Percentiles rank a stretch among this genome's conserved stretches.
phyloP scores from a whole-genome alignment of 164 flowering plant species.

The Nymphaea colorata region DNA sequence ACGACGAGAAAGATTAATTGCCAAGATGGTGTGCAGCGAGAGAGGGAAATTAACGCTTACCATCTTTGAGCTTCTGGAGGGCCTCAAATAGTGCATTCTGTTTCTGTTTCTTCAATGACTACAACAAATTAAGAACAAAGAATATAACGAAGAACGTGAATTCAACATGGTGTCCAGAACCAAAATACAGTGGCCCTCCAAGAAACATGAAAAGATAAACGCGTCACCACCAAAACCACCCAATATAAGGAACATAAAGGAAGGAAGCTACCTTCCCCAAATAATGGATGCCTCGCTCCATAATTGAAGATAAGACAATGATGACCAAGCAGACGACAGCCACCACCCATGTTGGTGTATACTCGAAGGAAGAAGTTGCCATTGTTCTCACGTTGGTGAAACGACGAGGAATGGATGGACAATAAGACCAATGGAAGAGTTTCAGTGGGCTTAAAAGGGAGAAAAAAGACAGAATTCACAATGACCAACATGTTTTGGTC shows the following conservation, averaged over 20 bases:
- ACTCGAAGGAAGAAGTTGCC: slow-evolving; percentile 39
- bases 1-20: neutral
- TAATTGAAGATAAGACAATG: slow-evolving; percentile 53
- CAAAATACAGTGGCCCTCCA: too few relatives aligned
- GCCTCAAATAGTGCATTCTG: slow-evolving; percentile 51
- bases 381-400: neutral
- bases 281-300: slow-evolving; percentile 56
- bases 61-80: slow-evolving; percentile 56
- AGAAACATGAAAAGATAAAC: neutral
- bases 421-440: too few relatives aligned
- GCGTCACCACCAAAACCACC: too few relatives aligned
- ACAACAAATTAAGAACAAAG: neutral
- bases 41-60: slow-evolving; percentile 8
- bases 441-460: neutral
- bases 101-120: slow-evolving; percentile 18
- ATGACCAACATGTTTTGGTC: neutral
- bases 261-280: slow-evolving; percentile 30
- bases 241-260: neutral
- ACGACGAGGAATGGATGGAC: neutral
- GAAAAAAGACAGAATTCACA: neutral
- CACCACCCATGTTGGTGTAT: slow-evolving; percentile 85
- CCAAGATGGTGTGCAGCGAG: neutral
- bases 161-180: neutral
- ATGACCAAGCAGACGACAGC: slow-evolving; percentile 73
- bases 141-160: neutral